Evolutionary conservation across 108 stramenopile species (phyloP), one percentile per base, ranked within the genome.

Genomic region (Nitzschia palea): DNA sequence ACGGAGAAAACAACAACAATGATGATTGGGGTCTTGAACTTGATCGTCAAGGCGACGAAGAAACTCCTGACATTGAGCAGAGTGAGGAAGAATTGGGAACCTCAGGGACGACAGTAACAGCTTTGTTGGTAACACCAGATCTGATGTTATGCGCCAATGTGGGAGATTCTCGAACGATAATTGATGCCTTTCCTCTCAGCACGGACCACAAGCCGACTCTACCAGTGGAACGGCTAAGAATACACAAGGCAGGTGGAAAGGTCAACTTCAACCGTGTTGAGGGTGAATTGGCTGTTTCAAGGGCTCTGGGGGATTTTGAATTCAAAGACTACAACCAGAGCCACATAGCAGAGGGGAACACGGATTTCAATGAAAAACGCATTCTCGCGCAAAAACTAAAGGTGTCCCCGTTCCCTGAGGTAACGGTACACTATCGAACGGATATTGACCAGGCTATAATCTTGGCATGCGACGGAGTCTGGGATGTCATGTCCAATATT

Each of bases 381-480:
- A 29, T 6, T 6, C 17, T 64, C 12, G 62, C 62, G 26, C 44
- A 45, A 27, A 14, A 26, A 14, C 96, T 97, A 69, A 93, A 95
- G 76, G 91, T 98, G 3, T 86, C 90, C 29, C 80, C 90, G 3
- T 79, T 84, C 20, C 95, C 97, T 1, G 95, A 96, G 45, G 73
- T 89, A 22, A 76, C 76, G 17, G 68, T 83, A 29, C 77, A 82
- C 27, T 63, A 65, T 55, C 83, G 90, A 33, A 74, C 84, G 10
- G 44, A 71, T n/a, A 44, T 73, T 25, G 96, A 97, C 76, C 85
- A 96, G 71, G 95, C 90, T 67, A 67, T 89, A 25, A 68, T 89
- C 9, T 52, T 98, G 20, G 97, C 95, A 8, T 89, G 95, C 59
- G 97, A 98, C 67, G 97, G 97, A 9, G 76, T 98, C 36, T 98